A percentile compares a stretch with the other conserved stretches of the same genome.
phyloP scores from a whole-genome alignment of 139 green algal species.

The Chlorella sp. region DNA sequence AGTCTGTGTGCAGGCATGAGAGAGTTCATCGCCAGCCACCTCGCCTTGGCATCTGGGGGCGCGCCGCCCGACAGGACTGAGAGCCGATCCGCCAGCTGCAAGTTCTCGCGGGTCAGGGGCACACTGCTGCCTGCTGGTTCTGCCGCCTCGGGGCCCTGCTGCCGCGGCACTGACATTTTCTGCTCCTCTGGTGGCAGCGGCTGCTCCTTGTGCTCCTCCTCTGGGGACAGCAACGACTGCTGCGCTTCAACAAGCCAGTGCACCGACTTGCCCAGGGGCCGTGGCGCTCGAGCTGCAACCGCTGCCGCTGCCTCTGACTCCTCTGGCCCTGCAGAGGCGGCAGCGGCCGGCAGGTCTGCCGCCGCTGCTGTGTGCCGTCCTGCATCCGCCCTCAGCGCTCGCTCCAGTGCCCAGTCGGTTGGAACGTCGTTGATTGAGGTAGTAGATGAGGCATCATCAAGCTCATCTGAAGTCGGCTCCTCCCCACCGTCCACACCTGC shows the following conservation, averaged over 20 bases:
- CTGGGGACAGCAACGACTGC: not conserved
- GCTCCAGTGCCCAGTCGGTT: slow-evolving; percentile 4
- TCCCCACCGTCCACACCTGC: too few relatives aligned
- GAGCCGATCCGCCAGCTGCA: not conserved
- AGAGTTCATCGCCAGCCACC: too few relatives aligned
- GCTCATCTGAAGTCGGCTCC: not conserved
- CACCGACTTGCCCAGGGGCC: too few relatives aligned
- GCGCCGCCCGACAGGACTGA: not conserved
- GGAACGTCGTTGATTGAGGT: slow-evolving; percentile 18
- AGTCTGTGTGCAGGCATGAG: not conserved
- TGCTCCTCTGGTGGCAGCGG: not conserved
- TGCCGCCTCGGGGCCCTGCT: slow-evolving; percentile 3
- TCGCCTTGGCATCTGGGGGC: not conserved
- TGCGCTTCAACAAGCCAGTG: not conserved
- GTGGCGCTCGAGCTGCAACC: not conserved
- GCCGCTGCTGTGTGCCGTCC: not conserved
- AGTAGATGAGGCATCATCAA: not conserved
- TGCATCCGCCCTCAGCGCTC: not conserved
- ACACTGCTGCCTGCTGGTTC: not conserved
- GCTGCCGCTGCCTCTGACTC: not conserved
- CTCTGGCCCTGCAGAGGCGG: not conserved
- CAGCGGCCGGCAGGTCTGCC: not conserved
- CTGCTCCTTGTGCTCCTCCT: not conserved
- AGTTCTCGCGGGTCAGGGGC: too few relatives aligned
- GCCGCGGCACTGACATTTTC: not conserved